Base-by-base conservation (phyloP, 208 protist species). In the Blastocrithidia nonstop region DNA sequence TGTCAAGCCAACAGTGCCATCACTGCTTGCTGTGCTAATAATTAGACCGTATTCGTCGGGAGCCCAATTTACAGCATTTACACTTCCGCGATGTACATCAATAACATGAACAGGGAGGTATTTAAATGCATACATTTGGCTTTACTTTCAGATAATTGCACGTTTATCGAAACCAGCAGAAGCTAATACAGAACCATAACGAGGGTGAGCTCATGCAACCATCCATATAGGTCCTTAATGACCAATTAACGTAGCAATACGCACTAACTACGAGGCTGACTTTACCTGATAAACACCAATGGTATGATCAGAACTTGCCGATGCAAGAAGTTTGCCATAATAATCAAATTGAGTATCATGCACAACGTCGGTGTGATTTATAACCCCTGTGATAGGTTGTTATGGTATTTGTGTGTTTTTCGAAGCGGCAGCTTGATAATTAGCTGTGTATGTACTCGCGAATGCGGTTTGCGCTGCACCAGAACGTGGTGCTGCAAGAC, bases 311-410 rank as follows among this genome's bases (percentile, higher is more conserved):
- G 95, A 97, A 22, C 95, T 98, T 39, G 89, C 94, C 3, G 96
- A 98, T 5, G 97, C 97, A n/a, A 99, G 65, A n/a, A 84, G 57
- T 53, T 96, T 78, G 11, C 94, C 95, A 61, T 98, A 98, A 64
- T 97, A 99, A 63, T 99, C 95, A 38, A 98, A 84, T 74, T 98
- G 94, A 7, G 85, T 91, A 66, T 99, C 97, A 56, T 99, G 97
- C 41, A 94, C 76, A 29, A 95, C 66, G 51, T 95, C 92, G 11
- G 88, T 71, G 66, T 96, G 89, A 32, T 66, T 59, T 25, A 64
- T 39, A 22, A 50, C 37, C 16, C 33, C 43, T 5, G 47, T 37
- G 3, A 11, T 15, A 56, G 1, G 40, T 15, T 24, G 45, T 15
- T n/a, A 39, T 31, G 24, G 43, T 21, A n/a, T n/a, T 27, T 15